These are phyloP conservation scores for Irpex rosettiformis DNA, from an alignment of 1,284 basidiomycete genomes.

Conservation along the genomic window DNA sequence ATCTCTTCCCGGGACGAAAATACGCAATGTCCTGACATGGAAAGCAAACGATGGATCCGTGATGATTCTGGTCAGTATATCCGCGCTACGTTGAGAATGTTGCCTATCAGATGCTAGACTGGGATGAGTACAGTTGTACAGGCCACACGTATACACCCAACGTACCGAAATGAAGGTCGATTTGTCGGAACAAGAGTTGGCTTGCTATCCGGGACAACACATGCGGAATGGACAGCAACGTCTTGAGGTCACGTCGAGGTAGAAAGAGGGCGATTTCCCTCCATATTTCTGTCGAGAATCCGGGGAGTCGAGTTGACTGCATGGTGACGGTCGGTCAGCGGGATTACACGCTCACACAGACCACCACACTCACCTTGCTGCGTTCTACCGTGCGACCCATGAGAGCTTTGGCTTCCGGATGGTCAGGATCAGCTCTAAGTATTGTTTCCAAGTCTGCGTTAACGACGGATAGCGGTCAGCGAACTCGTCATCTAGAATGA, in stretches of 20 bases:
- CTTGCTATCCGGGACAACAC: slow-evolving; percentile 64
- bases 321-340: background rate
- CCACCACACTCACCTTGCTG: slow-evolving; percentile 15
- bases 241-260: slow-evolving; percentile 62
- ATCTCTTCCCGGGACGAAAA: slow-evolving; percentile 50
- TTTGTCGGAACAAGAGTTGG: slow-evolving; percentile 59
- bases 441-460: slow-evolving; percentile 60
- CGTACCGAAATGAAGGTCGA: slow-evolving; percentile 55
- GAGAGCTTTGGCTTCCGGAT: slow-evolving; percentile 61
- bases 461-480: slow-evolving; percentile 9
- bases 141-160: background rate
- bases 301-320: slow-evolving; percentile 26
- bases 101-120: slow-evolving; percentile 38
- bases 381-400: slow-evolving; percentile 34
- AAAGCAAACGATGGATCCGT: slow-evolving; percentile 56
- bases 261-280: slow-evolving; percentile 61
- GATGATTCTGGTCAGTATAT: slow-evolving; percentile 65
- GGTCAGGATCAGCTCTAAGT: slow-evolving; percentile 60
- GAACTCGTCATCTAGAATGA: slow-evolving; percentile 19
- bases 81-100: slow-evolving; percentile 64
- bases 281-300: slow-evolving; percentile 69
- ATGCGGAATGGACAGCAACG: slow-evolving; percentile 61
- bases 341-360: slow-evolving; percentile 6
- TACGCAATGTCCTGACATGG: slow-evolving; percentile 52
- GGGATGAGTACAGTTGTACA: background rate